A percentile compares a stretch with the other conserved stretches of the same genome.
phyloP scores from a whole-genome alignment of 2,329 filamentous ascomycete genomes.

The Microsporum ferrugineum region DNA sequence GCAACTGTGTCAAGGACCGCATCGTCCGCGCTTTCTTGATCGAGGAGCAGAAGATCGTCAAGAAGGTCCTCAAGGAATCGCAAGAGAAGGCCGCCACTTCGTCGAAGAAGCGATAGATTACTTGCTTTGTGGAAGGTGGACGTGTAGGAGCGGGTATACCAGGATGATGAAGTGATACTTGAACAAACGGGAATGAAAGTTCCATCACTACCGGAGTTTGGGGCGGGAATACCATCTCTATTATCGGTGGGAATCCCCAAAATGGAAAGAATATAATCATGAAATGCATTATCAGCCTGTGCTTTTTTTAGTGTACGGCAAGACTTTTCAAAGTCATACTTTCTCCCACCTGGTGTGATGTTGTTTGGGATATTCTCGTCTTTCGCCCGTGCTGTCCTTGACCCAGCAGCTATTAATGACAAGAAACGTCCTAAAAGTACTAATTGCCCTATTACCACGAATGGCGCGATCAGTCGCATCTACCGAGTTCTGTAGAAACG shows the following conservation, averaged over 20 bases:
- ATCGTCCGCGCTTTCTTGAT: constrained; percentile 98
- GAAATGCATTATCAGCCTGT: constrained; percentile 1
- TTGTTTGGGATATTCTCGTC: neutral
- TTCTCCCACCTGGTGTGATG: neutral
- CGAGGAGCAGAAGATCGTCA: constrained; percentile 99
- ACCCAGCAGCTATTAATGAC: neutral
- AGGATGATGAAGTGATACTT: neutral
- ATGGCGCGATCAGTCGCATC: neutral
- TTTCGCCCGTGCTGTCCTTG: constrained; percentile 3
- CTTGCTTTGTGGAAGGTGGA: neutral
- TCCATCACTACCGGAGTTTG: constrained; percentile 5
- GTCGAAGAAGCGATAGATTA: constrained; percentile 33
- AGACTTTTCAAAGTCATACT: neutral
- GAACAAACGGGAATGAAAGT: neutral
- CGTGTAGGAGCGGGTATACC: neutral
- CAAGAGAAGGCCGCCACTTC: constrained; percentile 52
- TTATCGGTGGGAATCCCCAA: neutral
- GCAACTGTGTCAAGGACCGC: constrained; percentile 95
- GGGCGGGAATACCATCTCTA: constrained; percentile 1
- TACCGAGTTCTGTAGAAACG: neutral
- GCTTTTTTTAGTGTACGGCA: constrained; percentile 1
- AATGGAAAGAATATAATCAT: constrained; percentile 5
- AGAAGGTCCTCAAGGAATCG: constrained; percentile 99
- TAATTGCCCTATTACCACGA: neutral
- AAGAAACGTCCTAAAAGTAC: neutral